These are phyloP conservation scores for Salpingoeca rosetta DNA, from an alignment of 78 protist species.

Conservation along the genomic window DNA sequence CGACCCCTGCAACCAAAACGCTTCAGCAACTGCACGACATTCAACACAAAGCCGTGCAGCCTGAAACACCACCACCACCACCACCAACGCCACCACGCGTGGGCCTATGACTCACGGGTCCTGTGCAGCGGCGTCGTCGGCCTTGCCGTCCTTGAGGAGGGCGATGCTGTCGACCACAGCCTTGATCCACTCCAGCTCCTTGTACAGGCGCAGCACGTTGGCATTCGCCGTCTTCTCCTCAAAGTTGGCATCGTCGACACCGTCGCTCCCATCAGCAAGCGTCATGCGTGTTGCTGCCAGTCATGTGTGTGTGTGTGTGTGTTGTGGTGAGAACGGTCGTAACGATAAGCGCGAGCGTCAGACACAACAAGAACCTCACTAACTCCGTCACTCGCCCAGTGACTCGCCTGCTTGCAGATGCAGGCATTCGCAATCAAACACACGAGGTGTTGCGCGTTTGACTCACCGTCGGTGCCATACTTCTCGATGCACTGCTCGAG, in stretches of 20 bases:
- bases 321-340: too few relatives aligned
- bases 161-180: not conserved
- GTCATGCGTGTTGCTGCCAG: conserved; percentile 81
- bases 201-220: conserved; percentile 74
- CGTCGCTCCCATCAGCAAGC: conserved; percentile 98
- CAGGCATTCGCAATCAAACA: conserved; percentile 8
- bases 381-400: not conserved
- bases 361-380: conserved; percentile 52
- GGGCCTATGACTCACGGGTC: too few relatives aligned
- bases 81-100: too few relatives aligned
- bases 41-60: too few relatives aligned
- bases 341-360: too few relatives aligned
- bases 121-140: too few relatives aligned
- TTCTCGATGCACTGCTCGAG: conserved; percentile 42
- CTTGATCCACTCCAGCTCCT: conserved; percentile 71
- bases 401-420: conserved; percentile 28
- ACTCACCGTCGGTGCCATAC: conserved; percentile 44
- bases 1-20: too few relatives aligned
- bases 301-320: too few relatives aligned
- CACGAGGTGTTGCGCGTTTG: not conserved
- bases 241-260: conserved; percentile 96
- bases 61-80: too few relatives aligned
- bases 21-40: too few relatives aligned
- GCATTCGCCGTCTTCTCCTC: conserved; percentile 57
- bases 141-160: too few relatives aligned